Conservation (phyloP, 495 filamentous ascomycete species). For the Cercophora samala region DNA sequence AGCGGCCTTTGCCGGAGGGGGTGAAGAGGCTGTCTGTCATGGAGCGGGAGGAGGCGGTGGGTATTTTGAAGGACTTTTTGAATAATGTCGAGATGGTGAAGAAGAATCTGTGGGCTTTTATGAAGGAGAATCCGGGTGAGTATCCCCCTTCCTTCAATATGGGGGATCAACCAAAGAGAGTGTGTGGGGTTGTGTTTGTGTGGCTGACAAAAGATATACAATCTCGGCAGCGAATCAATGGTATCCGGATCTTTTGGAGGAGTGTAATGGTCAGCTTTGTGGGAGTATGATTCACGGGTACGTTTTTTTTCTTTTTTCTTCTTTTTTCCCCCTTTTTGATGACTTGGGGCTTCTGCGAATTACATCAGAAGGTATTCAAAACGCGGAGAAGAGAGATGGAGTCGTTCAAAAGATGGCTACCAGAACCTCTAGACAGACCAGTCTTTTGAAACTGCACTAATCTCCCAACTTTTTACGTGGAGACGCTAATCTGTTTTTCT, state of each 20-base stretch:
- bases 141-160: not conserved
- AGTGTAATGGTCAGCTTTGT: not conserved
- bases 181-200: no score
- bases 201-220: not conserved
- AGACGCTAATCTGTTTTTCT: no score
- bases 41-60: not conserved
- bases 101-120: not conserved
- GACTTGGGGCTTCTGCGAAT: not conserved
- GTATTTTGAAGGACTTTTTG: not conserved
- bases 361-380: no score
- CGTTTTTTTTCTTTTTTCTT: not conserved
- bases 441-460: no score
- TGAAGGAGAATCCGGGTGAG: not conserved
- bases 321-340: no score
- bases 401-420: no score
- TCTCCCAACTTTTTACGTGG: no score
- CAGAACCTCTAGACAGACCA: no score
- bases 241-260: not conserved
- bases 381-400: no score
- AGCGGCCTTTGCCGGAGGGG: not conserved
- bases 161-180: no score
- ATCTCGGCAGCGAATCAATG: not conserved
- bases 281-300: not conserved
- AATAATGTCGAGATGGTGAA: not conserved
- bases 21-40: not conserved